Conservation (phyloP, 1,284 basidiomycete genomes). For the Heterobasidion irregulare region DNA sequence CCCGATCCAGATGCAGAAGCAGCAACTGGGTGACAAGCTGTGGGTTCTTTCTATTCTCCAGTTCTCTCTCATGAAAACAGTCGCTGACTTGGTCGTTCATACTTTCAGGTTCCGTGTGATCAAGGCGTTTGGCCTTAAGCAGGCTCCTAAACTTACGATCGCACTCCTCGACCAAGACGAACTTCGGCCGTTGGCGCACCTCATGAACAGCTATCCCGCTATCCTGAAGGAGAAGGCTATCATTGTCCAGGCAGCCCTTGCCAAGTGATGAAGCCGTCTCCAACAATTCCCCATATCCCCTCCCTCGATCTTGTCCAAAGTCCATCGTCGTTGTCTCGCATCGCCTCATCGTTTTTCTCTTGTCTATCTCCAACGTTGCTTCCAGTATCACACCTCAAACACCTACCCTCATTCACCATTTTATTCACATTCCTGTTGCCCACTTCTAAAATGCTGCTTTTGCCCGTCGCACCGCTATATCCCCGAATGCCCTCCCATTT, state of each 20-base stretch:
- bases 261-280: not conserved
- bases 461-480: not conserved
- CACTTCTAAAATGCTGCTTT: too few species aligned
- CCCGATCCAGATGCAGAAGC: slow-evolving; percentile 66
- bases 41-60: slow-evolving; percentile 25
- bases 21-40: slow-evolving; percentile 75
- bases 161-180: slow-evolving; percentile 79
- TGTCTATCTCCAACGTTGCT: too few species aligned
- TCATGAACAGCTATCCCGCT: slow-evolving; percentile 82
- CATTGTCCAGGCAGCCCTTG: not conserved
- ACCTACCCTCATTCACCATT: too few species aligned
- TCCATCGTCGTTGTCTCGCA: too few species aligned
- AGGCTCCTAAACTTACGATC: slow-evolving; percentile 80
- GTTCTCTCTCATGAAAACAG: not conserved
- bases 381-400: too few species aligned
- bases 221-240: slow-evolving; percentile 69
- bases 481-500: not conserved
- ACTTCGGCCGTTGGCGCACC: slow-evolving; percentile 70
- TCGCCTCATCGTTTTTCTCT: too few species aligned
- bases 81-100: not conserved
- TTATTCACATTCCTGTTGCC: too few species aligned
- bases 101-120: slow-evolving; percentile 60
- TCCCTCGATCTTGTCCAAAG: too few species aligned
- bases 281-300: too few species aligned
- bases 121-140: slow-evolving; percentile 74